phyloP scores from a whole-genome alignment of 345 rosid genomes.

The Litchi chinensis region DNA sequence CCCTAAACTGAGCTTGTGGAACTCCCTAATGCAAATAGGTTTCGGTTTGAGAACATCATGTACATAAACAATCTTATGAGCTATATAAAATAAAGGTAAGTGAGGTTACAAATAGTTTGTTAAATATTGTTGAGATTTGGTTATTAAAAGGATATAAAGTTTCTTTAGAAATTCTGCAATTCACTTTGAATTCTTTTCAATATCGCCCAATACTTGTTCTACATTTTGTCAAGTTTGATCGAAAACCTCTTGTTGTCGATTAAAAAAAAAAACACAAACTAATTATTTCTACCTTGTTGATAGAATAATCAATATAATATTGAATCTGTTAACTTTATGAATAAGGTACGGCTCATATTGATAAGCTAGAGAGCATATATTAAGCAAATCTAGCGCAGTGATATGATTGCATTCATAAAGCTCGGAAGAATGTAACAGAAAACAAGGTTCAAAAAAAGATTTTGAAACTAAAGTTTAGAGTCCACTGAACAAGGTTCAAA shows the following conservation, averaged over 20 bases:
- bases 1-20: no score
- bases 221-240: background rate
- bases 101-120: no score
- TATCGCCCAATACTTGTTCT: background rate
- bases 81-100: no score
- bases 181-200: background rate
- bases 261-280: no score
- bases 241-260: background rate
- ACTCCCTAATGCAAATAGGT: no score
- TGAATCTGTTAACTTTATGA: background rate
- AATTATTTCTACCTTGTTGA: no score
- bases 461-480: background rate
- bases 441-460: background rate
- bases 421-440: background rate
- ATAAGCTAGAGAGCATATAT: background rate
- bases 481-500: conserved; percentile 1
- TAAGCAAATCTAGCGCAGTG: background rate
- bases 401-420: background rate
- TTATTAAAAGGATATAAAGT: no score
- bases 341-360: conserved; percentile 3
- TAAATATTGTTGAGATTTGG: no score
- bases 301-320: background rate
- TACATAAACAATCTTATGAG: no score
- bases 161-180: background rate
- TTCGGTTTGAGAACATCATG: no score